These are phyloP conservation scores for Cordyceps militaris DNA, from an alignment of 2,329 filamentous ascomycete genomes.

Conservation along the genomic window DNA sequence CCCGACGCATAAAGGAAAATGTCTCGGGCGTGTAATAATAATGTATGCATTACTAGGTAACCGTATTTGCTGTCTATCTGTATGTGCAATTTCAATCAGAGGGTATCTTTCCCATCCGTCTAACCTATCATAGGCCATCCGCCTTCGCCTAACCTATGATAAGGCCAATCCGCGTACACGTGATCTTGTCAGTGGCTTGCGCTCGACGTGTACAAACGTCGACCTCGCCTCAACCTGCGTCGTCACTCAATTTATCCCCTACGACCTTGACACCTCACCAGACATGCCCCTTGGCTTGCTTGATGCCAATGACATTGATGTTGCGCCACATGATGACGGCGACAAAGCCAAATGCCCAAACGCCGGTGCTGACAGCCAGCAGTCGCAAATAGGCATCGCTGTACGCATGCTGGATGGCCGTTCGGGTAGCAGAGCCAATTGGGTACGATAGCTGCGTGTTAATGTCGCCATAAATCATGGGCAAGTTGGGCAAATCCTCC, in stretches of 20 bases:
- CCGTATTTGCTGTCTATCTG: no score
- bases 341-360: constrained; percentile 27
- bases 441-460: constrained; percentile 44
- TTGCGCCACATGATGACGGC: constrained; percentile 41
- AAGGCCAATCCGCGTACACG: no score
- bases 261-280: constrained; percentile 22
- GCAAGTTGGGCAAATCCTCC: constrained; percentile 28
- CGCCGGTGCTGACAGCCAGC: constrained; percentile 31
- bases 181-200: no score
- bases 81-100: no score
- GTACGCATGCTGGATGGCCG: constrained; percentile 54
- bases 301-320: constrained; percentile 40
- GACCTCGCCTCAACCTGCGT: no score
- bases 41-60: no score
- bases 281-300: constrained; percentile 40
- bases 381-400: constrained; percentile 43
- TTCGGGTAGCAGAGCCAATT: constrained; percentile 34
- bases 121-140: no score
- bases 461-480: constrained; percentile 46
- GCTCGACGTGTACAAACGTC: no score
- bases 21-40: neutral
- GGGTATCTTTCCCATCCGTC: no score
- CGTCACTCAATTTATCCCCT: no score
- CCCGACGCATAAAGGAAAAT: neutral
- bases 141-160: no score